Evolutionary conservation across 495 filamentous ascomycete genomes (phyloP).

Genomic region (Aspergillus nanangensis): DNA sequence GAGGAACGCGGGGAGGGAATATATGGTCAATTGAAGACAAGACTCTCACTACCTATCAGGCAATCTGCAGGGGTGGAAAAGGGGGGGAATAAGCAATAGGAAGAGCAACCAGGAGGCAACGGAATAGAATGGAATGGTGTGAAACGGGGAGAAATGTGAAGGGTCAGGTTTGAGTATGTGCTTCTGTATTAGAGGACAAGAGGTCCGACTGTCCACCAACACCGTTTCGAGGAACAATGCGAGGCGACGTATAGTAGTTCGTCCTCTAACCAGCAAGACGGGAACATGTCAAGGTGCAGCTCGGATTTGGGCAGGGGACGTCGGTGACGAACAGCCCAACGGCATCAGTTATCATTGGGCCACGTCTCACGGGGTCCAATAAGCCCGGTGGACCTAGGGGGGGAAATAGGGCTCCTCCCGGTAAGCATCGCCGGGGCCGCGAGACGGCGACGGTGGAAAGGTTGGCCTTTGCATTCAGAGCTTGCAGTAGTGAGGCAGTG

Average conservation of each 20-base stretch:
- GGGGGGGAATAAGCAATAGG: constrained; percentile 13
- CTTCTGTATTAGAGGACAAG: constrained; percentile 26
- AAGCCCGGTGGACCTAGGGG: constrained; percentile 15
- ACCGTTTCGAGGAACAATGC: constrained; percentile 22
- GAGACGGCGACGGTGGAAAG: constrained; percentile 11
- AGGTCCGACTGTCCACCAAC: constrained; percentile 14
- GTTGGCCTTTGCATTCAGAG: constrained; percentile 11
- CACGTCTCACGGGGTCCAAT: constrained; percentile 31
- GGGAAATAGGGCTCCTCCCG: constrained; percentile 5
- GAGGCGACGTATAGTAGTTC: constrained; percentile 42
- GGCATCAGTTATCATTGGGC: constrained; percentile 33
- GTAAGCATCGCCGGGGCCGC: constrained; percentile 30
- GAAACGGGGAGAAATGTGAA: constrained; percentile 24
- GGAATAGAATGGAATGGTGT: constrained; percentile 17
- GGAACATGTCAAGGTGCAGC: constrained; percentile 24
- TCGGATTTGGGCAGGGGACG: constrained; percentile 27
- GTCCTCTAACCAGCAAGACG: constrained; percentile 26
- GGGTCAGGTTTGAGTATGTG: constrained; percentile 14
- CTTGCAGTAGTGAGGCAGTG: constrained; percentile 15
- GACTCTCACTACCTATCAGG: constrained; percentile 28
- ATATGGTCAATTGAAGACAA: constrained; percentile 26
- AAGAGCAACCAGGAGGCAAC: constrained; percentile 18
- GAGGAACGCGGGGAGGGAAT: constrained; percentile 20
- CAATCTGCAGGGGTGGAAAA: constrained; percentile 18
- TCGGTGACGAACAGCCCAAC: constrained; percentile 36